A percentile compares a stretch with the other conserved stretches of the same genome.
phyloP scores from a whole-genome alignment of 2,329 filamentous ascomycete genomes.

The Verticillium longisporum region DNA sequence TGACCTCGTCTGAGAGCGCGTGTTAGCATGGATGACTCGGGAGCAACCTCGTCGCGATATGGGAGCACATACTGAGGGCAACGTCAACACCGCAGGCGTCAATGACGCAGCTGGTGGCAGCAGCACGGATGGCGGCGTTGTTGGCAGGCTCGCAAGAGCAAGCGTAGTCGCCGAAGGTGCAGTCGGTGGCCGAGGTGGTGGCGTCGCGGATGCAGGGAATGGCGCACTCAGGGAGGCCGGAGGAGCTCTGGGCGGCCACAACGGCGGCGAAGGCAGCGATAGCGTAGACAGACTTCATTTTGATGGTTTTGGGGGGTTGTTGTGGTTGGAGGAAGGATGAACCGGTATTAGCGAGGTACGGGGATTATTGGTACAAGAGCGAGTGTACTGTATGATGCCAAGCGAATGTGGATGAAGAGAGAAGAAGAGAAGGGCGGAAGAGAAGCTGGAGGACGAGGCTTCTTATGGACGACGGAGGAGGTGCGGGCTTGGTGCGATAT shows the following conservation, averaged over 20 bases:
- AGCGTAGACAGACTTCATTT: constrained; percentile 14
- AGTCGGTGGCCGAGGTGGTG: constrained; percentile 21
- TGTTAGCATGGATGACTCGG: not conserved
- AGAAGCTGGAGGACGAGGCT: constrained; percentile 2
- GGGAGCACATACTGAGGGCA: constrained; percentile 27
- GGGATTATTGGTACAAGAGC: constrained; percentile 5
- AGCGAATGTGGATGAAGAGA: constrained; percentile 3
- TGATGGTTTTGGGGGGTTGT: constrained; percentile 4
- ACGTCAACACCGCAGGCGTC: constrained; percentile 25
- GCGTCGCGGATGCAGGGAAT: constrained; percentile 26
- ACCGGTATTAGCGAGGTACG: constrained; percentile 2
- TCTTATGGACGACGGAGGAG: constrained; percentile 7
- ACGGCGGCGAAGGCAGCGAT: constrained; percentile 24
- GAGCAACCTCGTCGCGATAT: not conserved
- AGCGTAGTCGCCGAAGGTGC: constrained; percentile 21
- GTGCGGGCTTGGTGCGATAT: not conserved
- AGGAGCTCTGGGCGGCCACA: constrained; percentile 19
- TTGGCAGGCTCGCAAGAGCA: constrained; percentile 25
- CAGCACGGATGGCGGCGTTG: constrained; percentile 22
- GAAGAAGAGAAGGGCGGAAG: not conserved
- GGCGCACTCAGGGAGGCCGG: constrained; percentile 25
- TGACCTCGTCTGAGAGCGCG: constrained; percentile 24
- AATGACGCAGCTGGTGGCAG: constrained; percentile 28
- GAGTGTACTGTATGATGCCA: constrained; percentile 3
- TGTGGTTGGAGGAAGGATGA: constrained; percentile 5